Conservation (phyloP, 2,329 filamentous ascomycete genomes). For the Xylariaceae sp. region DNA sequence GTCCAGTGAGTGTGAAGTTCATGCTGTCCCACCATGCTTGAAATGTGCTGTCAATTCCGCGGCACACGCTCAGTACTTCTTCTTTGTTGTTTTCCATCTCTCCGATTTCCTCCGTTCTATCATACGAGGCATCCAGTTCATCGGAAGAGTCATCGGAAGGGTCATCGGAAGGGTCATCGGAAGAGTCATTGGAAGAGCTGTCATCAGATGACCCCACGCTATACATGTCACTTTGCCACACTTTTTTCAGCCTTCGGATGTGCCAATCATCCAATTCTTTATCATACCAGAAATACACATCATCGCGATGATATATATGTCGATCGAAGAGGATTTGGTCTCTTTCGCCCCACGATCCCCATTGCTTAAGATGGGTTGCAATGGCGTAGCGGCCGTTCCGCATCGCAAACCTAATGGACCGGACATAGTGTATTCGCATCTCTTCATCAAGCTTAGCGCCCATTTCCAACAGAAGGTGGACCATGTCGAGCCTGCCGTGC, state of each 20-base stretch:
- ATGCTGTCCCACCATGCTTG: background rate
- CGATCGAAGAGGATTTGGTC: slow-evolving; percentile 2
- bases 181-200: too few relatives aligned
- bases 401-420: slow-evolving; percentile 8
- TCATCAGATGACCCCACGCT: background rate
- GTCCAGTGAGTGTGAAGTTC: background rate
- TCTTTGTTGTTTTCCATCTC: background rate
- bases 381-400: background rate
- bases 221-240: too few relatives aligned
- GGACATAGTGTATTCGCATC: slow-evolving; percentile 20
- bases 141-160: too few relatives aligned
- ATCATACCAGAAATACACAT: background rate
- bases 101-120: background rate
- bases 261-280: background rate
- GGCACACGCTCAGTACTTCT: too few relatives aligned
- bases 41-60: background rate
- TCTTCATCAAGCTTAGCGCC: background rate
- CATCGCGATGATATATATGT: background rate
- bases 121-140: too few relatives aligned
- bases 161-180: too few relatives aligned
- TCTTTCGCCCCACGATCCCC: slow-evolving; percentile 4
- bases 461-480: slow-evolving; percentile 11
- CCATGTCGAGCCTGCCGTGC: slow-evolving; percentile 16
- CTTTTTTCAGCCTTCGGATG: background rate
- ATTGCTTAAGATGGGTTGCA: background rate